These are phyloP conservation scores for Solanum chiquidenum DNA, from an alignment of 257 asterid genomes.

Conservation along the genomic window DNA sequence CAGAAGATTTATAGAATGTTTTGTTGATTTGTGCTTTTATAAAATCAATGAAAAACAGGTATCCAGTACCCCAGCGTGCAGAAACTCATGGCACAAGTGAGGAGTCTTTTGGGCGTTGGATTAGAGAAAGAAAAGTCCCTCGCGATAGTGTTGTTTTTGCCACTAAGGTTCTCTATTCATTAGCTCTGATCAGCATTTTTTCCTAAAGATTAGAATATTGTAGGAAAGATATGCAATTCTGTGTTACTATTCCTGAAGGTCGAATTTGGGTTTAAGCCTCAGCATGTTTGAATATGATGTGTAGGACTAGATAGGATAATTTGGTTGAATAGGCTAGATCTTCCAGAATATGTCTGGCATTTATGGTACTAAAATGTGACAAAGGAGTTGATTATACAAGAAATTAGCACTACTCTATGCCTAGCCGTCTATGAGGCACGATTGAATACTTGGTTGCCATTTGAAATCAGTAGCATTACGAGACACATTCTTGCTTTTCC, in stretches of 20 bases:
- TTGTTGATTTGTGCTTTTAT: not conserved
- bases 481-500: not conserved
- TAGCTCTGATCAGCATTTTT: not conserved
- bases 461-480: not conserved
- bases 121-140: constrained; percentile 34
- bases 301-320: not conserved
- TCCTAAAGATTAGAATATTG: not conserved
- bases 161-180: constrained; percentile 48
- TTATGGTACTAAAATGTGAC: not conserved
- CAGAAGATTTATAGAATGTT: not conserved
- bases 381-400: not conserved
- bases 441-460: not conserved
- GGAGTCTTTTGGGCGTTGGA: constrained; percentile 53
- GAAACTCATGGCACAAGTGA: constrained; percentile 83
- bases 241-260: not conserved
- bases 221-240: not conserved
- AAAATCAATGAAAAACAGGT: constrained; percentile 23
- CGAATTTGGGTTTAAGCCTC: not conserved
- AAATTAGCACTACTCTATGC: not conserved
- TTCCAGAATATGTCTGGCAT: not conserved
- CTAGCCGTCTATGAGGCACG: not conserved
- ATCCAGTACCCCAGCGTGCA: constrained; percentile 82
- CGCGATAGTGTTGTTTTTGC: constrained; percentile 60
- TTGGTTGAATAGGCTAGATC: not conserved
- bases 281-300: not conserved